Base-by-base conservation (phyloP, 208 protist species). In the Crithidia fasciculata region DNA sequence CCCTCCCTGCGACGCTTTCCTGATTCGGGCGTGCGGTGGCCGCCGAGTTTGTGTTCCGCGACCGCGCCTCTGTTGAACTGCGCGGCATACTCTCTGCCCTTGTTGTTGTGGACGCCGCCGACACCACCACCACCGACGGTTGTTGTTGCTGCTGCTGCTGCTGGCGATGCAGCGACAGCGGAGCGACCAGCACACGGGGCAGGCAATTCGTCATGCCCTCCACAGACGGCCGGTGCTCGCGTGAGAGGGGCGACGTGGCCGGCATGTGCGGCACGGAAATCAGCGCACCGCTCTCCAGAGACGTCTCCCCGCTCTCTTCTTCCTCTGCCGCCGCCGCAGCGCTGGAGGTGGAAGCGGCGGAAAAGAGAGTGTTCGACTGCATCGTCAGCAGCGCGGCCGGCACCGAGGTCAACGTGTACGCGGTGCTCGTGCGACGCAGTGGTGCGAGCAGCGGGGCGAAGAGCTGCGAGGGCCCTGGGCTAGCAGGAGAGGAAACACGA, bases 391-490 rank as follows among this genome's bases (percentile, higher is more conserved):
- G 55, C 52, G 72, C 13, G 3, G 43, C 50, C 0, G 70, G 40
- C 40, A 74, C 12, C n/a, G 70, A 81, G 50, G 68, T 45, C 37
- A 83, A 54, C 10, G 78, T 78, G 69, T 43, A 59, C 57, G 62
- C 68, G n/a, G 61, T 59, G 58, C 75, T 66, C 65, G 39, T 57
- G 57, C 62, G 80, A n/a, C 66, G 63, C 4, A 58, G 41, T 2
- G 58, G 37, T n/a, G 53, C 60, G 36, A 73, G 50, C 40, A 86
- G 52, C 43, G 81, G 81, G 43, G 60, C 50, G 62, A 76, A 86
- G 28, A 79, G 69, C 70, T 85, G 74, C 45, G 81, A 85, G 3
- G 81, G 72, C 12, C 70, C 81, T 61, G 49, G 57, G 47, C 81
- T 85, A 39, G 69, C n/a, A 2, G 58, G 16, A 6, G 61, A 71